Evolutionary conservation across 2,329 filamentous ascomycete genomes (phyloP), one percentile per base, ranked within the genome.

Genomic region (Diplodia seriata): DNA sequence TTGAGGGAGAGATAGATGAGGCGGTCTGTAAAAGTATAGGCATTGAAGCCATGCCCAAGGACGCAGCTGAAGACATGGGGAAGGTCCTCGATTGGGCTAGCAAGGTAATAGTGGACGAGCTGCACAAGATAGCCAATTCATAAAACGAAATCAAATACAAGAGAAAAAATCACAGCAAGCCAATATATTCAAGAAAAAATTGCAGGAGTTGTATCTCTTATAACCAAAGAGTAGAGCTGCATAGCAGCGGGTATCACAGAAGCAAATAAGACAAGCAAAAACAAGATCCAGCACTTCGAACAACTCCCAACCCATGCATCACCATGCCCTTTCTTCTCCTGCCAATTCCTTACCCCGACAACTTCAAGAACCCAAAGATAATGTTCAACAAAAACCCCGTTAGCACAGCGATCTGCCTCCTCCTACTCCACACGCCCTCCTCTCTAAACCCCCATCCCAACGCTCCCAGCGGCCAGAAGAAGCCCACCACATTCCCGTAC

Each of bases 391-490:
- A 78, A 23, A 97, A 88, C 0, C 95, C 95, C 54, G 93, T 90
- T 63, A 91, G 88, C 18, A 98, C 92, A 72, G 94, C 94, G 73
- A 97, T 87, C 77, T 93, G 90, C 83, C 93, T 91, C 74, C 94
- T 85, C 75, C 91, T 88, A 69, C 89, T 91, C 88, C 93, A 97
- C 69, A 98, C 89, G 0, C 92, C 93, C 68, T 95, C 91, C 78
- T 97, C 92, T 69, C 94, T 85, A 71, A 94, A 86, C 61, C 96
- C 82, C 93, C 94, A 97, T 64, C 90, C 89, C 68, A 94, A 82
- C 74, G 92, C 93, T 0, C 92, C 94, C 11, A 98, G 79, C 4
- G 95, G 95, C 88, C 94, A 98, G 77, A 99, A 91, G 83, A 98
- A 99, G 0, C 95, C 95, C 74, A 95, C 91, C 69, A 96, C 82